Evolutionary conservation across 225 moss, liverwort and hornwort species (phyloP), one percentile per base, ranked within the genome.

Genomic region (Thuidium tamariscinum): DNA sequence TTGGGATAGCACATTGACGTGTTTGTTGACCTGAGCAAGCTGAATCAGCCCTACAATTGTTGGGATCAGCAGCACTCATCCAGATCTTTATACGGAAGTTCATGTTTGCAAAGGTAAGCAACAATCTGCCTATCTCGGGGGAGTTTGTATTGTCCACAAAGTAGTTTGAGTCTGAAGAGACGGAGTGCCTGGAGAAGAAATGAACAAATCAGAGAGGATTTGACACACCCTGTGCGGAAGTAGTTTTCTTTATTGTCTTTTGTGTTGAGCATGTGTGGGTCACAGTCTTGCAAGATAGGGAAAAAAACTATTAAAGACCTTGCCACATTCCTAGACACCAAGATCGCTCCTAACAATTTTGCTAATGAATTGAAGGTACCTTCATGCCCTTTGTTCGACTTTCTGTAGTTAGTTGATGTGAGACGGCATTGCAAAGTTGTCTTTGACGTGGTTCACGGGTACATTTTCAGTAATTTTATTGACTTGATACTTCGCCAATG

Each of bases 11-110:
- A 69, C 34, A 51, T 81, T 48, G 63, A 84, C 75, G 5, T 76
- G 75, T 61, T 7, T 73, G 22, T 83, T 88, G 62, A 30, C 21
- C 41, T 86, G 86, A 64, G 74, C 88, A 90, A 86, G 90, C 80
- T 54, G 88, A 90, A 80, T 62, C 90, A 62, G 88, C 82, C 11
- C 54, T 90, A 80, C 88, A 88, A 61, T 79, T 90, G 88, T 79
- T 90, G 88, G 90, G 88, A 79, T 90, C 90, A 44, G 86, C 82
- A 86, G 90, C 90, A 16, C 52, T 90, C 37, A 79, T 90, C 26
- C 90, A 90, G 79, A 36, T 90, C 51, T 83, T 90, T 29, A 75
- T 86, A 22, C 88, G 63, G 83, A 90, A 90, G 79, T 88, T 90
- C 30, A 72, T 90, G 90, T 90, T 90, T 79, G 90, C 90, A 6